Evolutionary conservation across 1,139 yeast species (phyloP).

Genomic region (Suhomyces ambrosiae): DNA sequence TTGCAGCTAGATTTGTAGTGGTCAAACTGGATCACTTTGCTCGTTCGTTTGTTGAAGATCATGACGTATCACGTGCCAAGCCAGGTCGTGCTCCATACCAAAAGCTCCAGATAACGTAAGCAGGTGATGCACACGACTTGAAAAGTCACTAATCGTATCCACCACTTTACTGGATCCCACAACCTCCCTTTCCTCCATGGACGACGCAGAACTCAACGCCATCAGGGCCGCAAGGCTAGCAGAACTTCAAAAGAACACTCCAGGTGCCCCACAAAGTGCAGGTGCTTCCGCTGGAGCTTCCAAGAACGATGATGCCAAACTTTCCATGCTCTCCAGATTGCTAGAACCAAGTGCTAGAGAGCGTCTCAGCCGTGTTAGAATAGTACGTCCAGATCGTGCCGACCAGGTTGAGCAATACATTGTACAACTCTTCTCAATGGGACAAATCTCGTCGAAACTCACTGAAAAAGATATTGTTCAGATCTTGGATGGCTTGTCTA

Average conservation of each 20-base stretch:
- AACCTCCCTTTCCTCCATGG: conserved; percentile 38
- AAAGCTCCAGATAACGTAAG: no score
- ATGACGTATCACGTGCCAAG: background rate
- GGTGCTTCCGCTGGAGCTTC: conserved; percentile 18
- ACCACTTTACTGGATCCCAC: background rate
- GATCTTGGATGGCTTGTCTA: conserved; percentile 78
- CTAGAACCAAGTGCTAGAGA: conserved; percentile 85
- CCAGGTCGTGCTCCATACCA: no score
- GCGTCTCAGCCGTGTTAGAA: conserved; percentile 79
- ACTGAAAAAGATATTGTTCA: conserved; percentile 80
- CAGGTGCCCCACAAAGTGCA: conserved; percentile 24
- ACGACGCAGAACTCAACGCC: conserved; percentile 83
- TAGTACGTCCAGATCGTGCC: conserved; percentile 92
- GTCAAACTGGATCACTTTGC: background rate
- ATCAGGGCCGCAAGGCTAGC: conserved; percentile 85
- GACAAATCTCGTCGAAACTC: conserved; percentile 72
- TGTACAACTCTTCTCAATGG: conserved; percentile 72
- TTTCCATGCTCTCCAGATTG: conserved; percentile 61
- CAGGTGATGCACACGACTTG: no score
- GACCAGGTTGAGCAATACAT: conserved; percentile 85
- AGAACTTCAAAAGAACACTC: conserved; percentile 64
- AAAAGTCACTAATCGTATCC: no score
- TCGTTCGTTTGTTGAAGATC: background rate
- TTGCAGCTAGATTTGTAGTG: background rate
- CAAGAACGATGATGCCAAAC: conserved; percentile 35